Conservation (phyloP, 2,329 filamentous ascomycete genomes). For the Aspergillus puulaauensis region DNA sequence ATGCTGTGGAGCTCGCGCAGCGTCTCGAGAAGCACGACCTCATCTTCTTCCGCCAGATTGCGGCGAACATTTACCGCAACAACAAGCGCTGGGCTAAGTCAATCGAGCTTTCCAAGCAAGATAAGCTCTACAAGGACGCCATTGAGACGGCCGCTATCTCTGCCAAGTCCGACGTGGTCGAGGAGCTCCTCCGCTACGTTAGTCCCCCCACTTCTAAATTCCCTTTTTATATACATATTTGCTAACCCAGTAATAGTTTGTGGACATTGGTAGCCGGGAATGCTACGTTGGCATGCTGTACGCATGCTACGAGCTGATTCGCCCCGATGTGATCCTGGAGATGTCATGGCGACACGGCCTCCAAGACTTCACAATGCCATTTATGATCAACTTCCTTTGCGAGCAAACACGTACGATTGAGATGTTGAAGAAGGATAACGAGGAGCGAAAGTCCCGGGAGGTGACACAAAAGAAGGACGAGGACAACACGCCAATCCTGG, state of each 20-base stretch:
- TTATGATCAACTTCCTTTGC: constrained; percentile 97
- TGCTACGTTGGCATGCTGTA: constrained; percentile 99
- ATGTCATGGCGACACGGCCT: constrained; percentile 95
- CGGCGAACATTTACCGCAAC: constrained; percentile 97
- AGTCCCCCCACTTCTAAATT: constrained; percentile 48
- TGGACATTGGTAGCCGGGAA: constrained; percentile 97
- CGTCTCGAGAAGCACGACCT: constrained; percentile 96
- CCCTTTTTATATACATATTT: neutral
- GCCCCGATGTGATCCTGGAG: constrained; percentile 88
- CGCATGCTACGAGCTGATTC: constrained; percentile 95
- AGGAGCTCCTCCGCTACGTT: constrained; percentile 95
- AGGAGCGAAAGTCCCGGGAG: constrained; percentile 76
- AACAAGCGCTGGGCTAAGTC: constrained; percentile 99
- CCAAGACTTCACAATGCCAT: constrained; percentile 97
- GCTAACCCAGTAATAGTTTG: constrained; percentile 67
- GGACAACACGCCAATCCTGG: constrained; percentile 90
- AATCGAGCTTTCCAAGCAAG: constrained; percentile 94
- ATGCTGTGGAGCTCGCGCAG: constrained; percentile 86
- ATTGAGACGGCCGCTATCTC: constrained; percentile 97
- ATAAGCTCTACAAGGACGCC: constrained; percentile 99
- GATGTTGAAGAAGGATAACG: constrained; percentile 88
- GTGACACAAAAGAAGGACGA: constrained; percentile 82
- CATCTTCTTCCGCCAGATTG: constrained; percentile 99
- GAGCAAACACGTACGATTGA: constrained; percentile 88
- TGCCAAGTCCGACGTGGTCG: constrained; percentile 84